Base-by-base conservation (phyloP, 176 grass and related monocot genomes). In the Ampelocalamus luodianensis region DNA sequence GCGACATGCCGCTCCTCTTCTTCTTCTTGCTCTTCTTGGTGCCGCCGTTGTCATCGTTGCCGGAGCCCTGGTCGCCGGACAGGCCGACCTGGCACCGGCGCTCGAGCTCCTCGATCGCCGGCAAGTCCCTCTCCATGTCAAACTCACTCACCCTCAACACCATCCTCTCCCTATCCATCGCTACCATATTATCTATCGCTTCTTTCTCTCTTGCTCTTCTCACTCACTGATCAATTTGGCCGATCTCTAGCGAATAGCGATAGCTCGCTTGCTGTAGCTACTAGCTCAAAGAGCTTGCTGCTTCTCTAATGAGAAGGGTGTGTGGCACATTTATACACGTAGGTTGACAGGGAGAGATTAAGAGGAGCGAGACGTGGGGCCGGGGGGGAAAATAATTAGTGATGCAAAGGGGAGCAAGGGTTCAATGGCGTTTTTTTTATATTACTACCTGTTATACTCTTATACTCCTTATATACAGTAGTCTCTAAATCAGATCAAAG, bases 101-200 rank as follows among this genome's bases (percentile, higher is more conserved):
- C 79, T 94, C 93, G 24, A 94, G 85, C 73, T 92, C 87, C 74
- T 92, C 93, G 1, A 88, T 74, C 2, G 88, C 85, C 45, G 79
- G 53, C 67, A 87, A 68, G 70, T 92, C 93, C 74, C 37, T 86
- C 82, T 94, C 93, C 74, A 90, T 77, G 69, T 86, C 74, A 49
- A 86, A 60, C 82, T 94, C 93, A 68, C 92, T 87, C 78, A 94
- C 87, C 44, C 64, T 81, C 39, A 66, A 60, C 79, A 37, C 46
- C 72, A 48, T 17, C 87, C 49, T 73, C 48, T 67, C 49, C 75
- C 23, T 13, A 37, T 71, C 48, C 66, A 86, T 86, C 38, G 17
- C 87, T 1, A 53, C 79, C 79, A 58, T 82, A 5, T 34, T 48
- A 32, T 22, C 61, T 48, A 44, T 22, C 61, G 5, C 61, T 64